Evolutionary conservation across 805 yeast species (phyloP), one percentile per base, ranked within the genome.

Genomic region (Candida incommunis): DNA sequence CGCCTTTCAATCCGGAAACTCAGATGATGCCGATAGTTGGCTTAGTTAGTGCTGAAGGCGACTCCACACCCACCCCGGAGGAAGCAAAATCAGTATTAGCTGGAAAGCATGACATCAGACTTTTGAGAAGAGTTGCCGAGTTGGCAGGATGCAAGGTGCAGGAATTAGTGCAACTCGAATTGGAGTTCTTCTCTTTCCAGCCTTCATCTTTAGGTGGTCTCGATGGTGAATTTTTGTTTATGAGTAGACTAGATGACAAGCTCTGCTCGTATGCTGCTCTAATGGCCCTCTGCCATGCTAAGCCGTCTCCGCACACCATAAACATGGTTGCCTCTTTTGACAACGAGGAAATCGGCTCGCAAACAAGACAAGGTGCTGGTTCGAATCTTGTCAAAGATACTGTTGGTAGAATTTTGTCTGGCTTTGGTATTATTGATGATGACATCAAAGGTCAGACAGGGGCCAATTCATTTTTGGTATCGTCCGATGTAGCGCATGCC

Each of bases 401-500:
- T 29, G 61, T 88, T 43, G 75, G 73, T 48, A 75, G 96, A 57
- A 31, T 31, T 18, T 62, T 88, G 42, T 72, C 87, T 1, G 63
- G 65, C 3, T 58, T 74, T 27, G 44, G 43, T 40, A n/a, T 16
- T 18, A 31, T 31, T 16, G 23, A 29, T 31, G 65, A 67, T 25
- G 65, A 69, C 40, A 67, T 67, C 2, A 45, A 43, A 23, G 51
- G 63, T 11, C 53, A 48, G 23, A 50, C 61, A 2, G 62, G 62
- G 25, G 54, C 64, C 4, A 80, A 80, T 59, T 86, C 96, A 1
- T 88, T 92, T 63, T 72, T 90, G 53, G 63, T 92, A 41, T 88
- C 96, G 0, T 84, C 95, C 0, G 98, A 90, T 61, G 92, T 87
- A 77, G 95, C 97, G 1, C 98, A 90, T 60, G 97, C 95, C 26